Conservation (phyloP, 2,329 filamentous ascomycete genomes). For the Aspergillus costaricaensis region DNA sequence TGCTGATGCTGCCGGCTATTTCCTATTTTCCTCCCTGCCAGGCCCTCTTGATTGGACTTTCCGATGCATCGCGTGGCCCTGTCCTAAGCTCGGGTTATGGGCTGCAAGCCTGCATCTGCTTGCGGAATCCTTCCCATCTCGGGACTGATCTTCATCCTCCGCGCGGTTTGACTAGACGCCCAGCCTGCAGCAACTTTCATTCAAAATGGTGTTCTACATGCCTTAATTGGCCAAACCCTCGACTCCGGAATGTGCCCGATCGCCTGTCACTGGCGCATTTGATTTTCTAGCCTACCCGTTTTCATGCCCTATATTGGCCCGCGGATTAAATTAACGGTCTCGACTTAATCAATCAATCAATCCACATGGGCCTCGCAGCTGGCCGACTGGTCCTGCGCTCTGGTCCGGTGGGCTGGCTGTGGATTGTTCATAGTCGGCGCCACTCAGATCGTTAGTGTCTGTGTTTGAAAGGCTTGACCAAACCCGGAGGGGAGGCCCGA, state of each 20-base stretch:
- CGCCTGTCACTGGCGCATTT: neutral
- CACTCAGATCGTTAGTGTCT: conserved; percentile 13
- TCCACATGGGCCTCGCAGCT: conserved; percentile 1
- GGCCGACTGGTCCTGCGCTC: conserved; percentile 11
- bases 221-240: no score
- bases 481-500: neutral
- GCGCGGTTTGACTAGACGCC: no score
- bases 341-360: no score
- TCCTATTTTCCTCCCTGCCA: neutral
- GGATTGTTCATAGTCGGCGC: conserved; percentile 21
- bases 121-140: neutral
- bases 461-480: conserved; percentile 3
- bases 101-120: no score
- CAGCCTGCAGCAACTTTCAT: no score
- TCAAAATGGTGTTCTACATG: no score
- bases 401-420: conserved; percentile 29
- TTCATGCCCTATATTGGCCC: neutral
- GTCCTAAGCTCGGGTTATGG: neutral
- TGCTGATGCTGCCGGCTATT: neutral
- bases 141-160: neutral
- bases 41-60: neutral
- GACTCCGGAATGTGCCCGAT: neutral
- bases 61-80: neutral
- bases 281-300: neutral
- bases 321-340: no score